phyloP scores from a whole-genome alignment of 495 filamentous ascomycete species.

The Tricharina praecox region DNA sequence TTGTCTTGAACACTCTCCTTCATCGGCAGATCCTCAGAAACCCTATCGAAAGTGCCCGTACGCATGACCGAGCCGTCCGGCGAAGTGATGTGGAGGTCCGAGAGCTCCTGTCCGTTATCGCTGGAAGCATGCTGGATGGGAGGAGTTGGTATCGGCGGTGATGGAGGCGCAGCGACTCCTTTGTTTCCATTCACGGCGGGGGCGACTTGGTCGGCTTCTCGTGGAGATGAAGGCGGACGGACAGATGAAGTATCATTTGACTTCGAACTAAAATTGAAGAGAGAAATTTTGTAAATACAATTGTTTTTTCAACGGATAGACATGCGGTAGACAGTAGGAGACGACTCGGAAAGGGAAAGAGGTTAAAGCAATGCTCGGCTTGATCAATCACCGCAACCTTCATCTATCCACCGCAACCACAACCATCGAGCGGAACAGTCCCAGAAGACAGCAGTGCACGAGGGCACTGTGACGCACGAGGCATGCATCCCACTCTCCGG shows the following conservation, averaged over 20 bases:
- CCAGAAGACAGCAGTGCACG: not conserved
- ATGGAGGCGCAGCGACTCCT: conserved; percentile 26
- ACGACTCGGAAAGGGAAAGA: conserved; percentile 21
- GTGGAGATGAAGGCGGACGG: conserved; percentile 22
- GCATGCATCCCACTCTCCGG: not conserved
- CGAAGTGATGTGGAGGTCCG: conserved; percentile 26
- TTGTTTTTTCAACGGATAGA: conserved; percentile 8
- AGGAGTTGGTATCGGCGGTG: conserved; percentile 26
- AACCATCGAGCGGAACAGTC: not conserved
- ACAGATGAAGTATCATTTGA: conserved; percentile 27
- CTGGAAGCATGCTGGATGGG: conserved; percentile 22
- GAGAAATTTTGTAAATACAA: conserved; percentile 14
- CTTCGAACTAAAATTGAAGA: conserved; percentile 24
- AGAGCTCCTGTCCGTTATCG: conserved; percentile 24
- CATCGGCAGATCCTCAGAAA: not conserved
- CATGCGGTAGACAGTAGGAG: conserved; percentile 9
- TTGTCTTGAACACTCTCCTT: not conserved
- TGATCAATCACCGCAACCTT: not conserved
- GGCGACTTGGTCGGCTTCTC: conserved; percentile 15
- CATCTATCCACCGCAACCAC: conserved; percentile 2
- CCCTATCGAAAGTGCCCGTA: not conserved
- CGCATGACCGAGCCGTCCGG: conserved; percentile 12
- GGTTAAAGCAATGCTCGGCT: conserved; percentile 15
- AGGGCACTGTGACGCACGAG: not conserved
- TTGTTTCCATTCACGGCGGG: conserved; percentile 27